Percentiles rank a stretch among this genome's conserved stretches.
These are phyloP conservation scores for Candida railenensis DNA, from an alignment of 805 yeast species.

Conservation along the genomic window DNA sequence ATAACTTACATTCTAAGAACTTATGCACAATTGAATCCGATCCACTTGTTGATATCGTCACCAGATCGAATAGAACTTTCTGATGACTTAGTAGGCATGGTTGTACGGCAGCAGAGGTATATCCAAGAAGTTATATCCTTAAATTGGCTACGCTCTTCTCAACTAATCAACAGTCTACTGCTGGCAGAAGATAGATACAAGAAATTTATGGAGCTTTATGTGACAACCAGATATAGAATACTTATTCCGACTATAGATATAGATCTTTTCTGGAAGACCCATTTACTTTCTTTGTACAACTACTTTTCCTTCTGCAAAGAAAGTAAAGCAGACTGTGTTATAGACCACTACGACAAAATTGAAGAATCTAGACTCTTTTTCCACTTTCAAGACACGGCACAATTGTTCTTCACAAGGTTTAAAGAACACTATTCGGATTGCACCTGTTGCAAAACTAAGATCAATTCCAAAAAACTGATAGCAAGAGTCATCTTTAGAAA, in stretches of 20 bases:
- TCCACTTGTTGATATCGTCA: background rate
- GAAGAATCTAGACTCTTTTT: constrained; percentile 17
- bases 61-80: background rate
- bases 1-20: background rate
- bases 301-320: constrained; percentile 14
- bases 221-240: constrained; percentile 2
- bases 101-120: constrained; percentile 21
- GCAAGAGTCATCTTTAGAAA: background rate
- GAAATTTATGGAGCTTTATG: constrained; percentile 13
- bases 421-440: constrained; percentile 19
- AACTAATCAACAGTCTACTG: constrained; percentile 10
- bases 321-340: constrained; percentile 4
- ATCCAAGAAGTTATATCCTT: constrained; percentile 18
- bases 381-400: constrained; percentile 16
- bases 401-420: constrained; percentile 12
- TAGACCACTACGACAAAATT: constrained; percentile 26
- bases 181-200: constrained; percentile 18
- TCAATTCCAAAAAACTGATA: background rate
- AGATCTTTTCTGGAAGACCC: constrained; percentile 28
- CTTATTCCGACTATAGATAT: constrained; percentile 26
- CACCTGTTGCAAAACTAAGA: constrained; percentile 12
- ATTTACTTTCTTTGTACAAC: constrained; percentile 16
- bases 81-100: constrained; percentile 26
- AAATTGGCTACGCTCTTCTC: constrained; percentile 17
- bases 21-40: background rate